Conservation (phyloP, 1,139 yeast species). For the Blastobotrys serpentis region DNA sequence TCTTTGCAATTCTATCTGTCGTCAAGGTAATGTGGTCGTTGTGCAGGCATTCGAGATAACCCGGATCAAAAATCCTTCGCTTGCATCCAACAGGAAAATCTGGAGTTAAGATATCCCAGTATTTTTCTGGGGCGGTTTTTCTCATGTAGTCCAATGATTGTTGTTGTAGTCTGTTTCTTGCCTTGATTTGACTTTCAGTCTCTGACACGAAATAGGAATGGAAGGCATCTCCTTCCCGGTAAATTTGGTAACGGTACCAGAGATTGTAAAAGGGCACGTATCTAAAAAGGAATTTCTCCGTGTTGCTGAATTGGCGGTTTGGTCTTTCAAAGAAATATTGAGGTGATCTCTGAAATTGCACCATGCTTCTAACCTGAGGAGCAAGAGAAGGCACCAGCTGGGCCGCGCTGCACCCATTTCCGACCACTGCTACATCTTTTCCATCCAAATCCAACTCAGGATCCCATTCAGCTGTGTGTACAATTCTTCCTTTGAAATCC, state of each 20-base stretch:
- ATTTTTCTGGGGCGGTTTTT: constrained; percentile 22
- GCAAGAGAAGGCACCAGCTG: constrained; percentile 35
- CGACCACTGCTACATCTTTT: constrained; percentile 32
- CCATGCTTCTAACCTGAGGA: constrained; percentile 18
- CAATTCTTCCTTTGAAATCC: constrained; percentile 28
- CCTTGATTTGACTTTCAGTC: constrained; percentile 11
- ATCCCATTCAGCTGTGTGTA: constrained; percentile 34
- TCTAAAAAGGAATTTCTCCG: constrained; percentile 19
- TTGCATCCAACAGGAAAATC: constrained; percentile 32
- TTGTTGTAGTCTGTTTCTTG: constrained; percentile 22
- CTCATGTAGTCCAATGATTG: constrained; percentile 22
- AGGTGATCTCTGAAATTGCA: constrained; percentile 27
- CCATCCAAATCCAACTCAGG: constrained; percentile 22
- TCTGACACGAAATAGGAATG: constrained; percentile 19
- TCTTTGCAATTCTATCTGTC: constrained; percentile 26
- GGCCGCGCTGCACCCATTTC: constrained; percentile 34
- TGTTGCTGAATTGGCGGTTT: constrained; percentile 2
- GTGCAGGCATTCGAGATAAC: constrained; percentile 30
- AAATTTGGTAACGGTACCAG: constrained; percentile 15
- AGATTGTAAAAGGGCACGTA: constrained; percentile 11
- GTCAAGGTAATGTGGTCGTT: constrained; percentile 27
- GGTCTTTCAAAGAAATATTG: constrained; percentile 22
- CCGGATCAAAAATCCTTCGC: constrained; percentile 32
- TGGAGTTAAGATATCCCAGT: constrained; percentile 31
- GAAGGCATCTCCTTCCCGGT: constrained; percentile 22